Evolutionary conservation across 2,329 filamentous ascomycete species (phyloP).

Genomic region (Neonectria neomacrospora): DNA sequence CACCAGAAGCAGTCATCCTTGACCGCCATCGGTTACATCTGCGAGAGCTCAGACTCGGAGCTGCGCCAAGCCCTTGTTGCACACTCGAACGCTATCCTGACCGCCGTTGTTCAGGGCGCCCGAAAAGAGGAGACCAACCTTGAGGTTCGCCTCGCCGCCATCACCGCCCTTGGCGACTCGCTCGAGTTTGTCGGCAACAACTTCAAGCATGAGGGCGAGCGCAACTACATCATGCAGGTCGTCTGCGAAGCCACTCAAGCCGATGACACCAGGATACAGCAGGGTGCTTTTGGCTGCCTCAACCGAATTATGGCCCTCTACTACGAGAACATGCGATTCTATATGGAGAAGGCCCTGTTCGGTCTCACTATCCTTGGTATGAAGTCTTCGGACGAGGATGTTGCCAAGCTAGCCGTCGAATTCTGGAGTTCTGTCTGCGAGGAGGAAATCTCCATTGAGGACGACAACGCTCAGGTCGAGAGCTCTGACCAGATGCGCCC

Average conservation of each 20-base stretch:
- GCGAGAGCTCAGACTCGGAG: constrained; percentile 91
- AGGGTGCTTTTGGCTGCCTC: constrained; percentile 94
- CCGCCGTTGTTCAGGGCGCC: constrained; percentile 95
- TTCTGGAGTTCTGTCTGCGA: constrained; percentile 99
- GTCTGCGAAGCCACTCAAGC: constrained; percentile 99
- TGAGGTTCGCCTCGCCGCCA: constrained; percentile 92
- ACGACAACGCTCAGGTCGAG: constrained; percentile 85
- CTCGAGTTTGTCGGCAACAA: constrained; percentile 98
- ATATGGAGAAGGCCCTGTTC: constrained; percentile 99
- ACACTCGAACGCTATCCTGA: constrained; percentile 97
- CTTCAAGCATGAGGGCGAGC: constrained; percentile 98
- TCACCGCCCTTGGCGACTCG: constrained; percentile 93
- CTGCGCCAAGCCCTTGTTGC: constrained; percentile 81
- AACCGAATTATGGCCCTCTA: constrained; percentile 99
- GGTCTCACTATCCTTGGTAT: constrained; percentile 97
- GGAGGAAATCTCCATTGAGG: constrained; percentile 97
- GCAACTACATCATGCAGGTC: constrained; percentile 99
- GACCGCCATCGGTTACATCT: constrained; percentile 97
- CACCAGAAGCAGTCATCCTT: constrained; percentile 94
- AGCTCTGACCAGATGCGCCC: constrained; percentile 86
- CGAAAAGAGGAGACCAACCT: constrained; percentile 93
- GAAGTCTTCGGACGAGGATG: constrained; percentile 98
- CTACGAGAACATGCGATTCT: constrained; percentile 99
- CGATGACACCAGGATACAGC: constrained; percentile 88
- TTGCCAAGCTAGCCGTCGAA: constrained; percentile 96